Base-by-base conservation (phyloP, 805 yeast genomes). In the Metschnikowia baotianmanensis region DNA sequence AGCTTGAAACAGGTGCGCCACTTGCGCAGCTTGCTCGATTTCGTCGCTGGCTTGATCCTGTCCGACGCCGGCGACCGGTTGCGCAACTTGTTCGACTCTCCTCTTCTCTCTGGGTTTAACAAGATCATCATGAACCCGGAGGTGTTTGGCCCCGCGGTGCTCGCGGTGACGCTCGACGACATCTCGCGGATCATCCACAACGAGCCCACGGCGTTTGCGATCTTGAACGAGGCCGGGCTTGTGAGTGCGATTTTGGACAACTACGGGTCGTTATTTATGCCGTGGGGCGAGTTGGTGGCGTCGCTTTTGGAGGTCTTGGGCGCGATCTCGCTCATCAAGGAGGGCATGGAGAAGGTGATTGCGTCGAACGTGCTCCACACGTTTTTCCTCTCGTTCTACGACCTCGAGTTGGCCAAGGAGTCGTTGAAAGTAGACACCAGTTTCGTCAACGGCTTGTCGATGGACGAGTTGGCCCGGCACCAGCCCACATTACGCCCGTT, bases 131-230 rank as follows among this genome's bases (percentile, higher is more conserved):
- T 58, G 11, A 68, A 86, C 51, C 78, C 84, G 1, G 48, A 60
- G 0, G 60, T 76, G 0, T 86, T 88, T 66, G 96, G 96, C 0
- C 77, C 80, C 28, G 72, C 78, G 12, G 61, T 86, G 11, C 59
- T 86, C 11, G 69, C 86, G 0, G 68, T 77, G 17, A 74, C 86
- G 0, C 58, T 90, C 26, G 82, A 79, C 45, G 75, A 82, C 10
- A 72, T 88, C 16, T 75, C 83, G 29, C 74, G 75, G 10, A 86
- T 88, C 44, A 80, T 90, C 21, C 91, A 90, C 57, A 85, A 83
- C 50, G 97, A 91, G 53, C 96, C 97, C 7, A 88, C 96, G 0
- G 86, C 96, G 3, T 90, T 75, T 54, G 74, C 84, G 2, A 81
- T 90, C 30, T 69, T 90, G 49, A 81, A 78, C 29, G 98, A 90